phyloP scores from a whole-genome alignment of 495 filamentous ascomycete genomes.

The Annulohypoxylon maeteangense region DNA sequence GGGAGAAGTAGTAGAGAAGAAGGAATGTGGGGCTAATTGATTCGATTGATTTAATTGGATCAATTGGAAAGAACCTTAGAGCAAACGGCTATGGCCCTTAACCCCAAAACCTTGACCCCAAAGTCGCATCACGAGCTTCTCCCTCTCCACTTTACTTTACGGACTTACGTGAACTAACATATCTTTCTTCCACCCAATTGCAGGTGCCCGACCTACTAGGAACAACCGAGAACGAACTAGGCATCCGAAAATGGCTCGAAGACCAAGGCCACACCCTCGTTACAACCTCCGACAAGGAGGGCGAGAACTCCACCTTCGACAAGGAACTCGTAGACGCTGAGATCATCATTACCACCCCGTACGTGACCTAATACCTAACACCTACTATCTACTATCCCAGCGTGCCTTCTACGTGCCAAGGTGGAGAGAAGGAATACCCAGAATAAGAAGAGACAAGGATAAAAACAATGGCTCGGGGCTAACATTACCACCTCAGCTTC shows the following conservation, averaged over 20 bases:
- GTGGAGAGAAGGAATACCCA: not conserved
- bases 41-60: conserved; percentile 40
- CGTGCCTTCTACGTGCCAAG: not conserved
- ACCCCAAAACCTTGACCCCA: not conserved
- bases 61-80: conserved; percentile 21
- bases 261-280: conserved; percentile 94
- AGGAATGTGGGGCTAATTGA: conserved; percentile 35
- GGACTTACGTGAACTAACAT: conserved; percentile 34
- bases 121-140: conserved; percentile 27
- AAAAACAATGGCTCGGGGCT: conserved; percentile 14
- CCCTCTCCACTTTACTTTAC: conserved; percentile 24
- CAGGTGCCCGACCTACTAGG: conserved; percentile 88
- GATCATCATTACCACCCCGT: conserved; percentile 99
- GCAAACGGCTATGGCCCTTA: not conserved
- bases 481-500: conserved; percentile 71
- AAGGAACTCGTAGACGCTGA: conserved; percentile 95
- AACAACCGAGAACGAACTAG: conserved; percentile 97
- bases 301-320: conserved; percentile 92
- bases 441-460: not conserved
- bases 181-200: conserved; percentile 35
- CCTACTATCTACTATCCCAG: not conserved
- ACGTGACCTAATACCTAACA: conserved; percentile 51
- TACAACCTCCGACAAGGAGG: conserved; percentile 97
- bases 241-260: conserved; percentile 95
- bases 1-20: not conserved